A percentile compares a stretch with the other conserved stretches of the same genome.
Conservation (phyloP, 345 rosid species). For the Aquilaria malaccensis region DNA sequence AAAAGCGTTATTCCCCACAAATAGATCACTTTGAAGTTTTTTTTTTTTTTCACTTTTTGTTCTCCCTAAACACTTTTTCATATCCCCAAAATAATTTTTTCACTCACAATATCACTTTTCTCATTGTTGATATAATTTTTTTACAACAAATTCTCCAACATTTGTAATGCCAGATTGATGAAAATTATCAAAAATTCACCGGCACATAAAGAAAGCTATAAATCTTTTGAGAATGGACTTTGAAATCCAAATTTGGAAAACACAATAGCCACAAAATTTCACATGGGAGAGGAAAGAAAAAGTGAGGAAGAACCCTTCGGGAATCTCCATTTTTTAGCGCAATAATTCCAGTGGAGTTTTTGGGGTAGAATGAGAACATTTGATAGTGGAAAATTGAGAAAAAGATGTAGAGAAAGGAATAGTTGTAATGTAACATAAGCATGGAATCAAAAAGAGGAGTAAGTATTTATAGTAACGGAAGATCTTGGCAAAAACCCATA, state of each 20-base stretch:
- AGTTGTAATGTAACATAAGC: not conserved
- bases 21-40: no score
- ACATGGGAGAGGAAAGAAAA: constrained; percentile 34
- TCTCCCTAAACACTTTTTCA: no score
- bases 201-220: no score
- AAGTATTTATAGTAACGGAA: constrained; percentile 27
- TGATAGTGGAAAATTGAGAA: not conserved
- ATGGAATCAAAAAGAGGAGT: constrained; percentile 5
- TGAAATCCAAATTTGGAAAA: not conserved
- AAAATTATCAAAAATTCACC: no score
- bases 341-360: constrained; percentile 12
- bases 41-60: no score
- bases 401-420: not conserved
- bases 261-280: constrained; percentile 8
- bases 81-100: no score
- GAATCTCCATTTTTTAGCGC: constrained; percentile 14
- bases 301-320: constrained; percentile 14
- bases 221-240: no score
- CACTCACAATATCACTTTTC: no score
- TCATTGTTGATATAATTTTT: no score
- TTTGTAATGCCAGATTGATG: no score
- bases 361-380: not conserved
- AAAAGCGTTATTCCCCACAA: no score
- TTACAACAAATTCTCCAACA: no score
- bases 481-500: not conserved